These are phyloP conservation scores for Pterocarpus macrocarpus DNA, from an alignment of 306 rosid species.

Conservation along the genomic window DNA sequence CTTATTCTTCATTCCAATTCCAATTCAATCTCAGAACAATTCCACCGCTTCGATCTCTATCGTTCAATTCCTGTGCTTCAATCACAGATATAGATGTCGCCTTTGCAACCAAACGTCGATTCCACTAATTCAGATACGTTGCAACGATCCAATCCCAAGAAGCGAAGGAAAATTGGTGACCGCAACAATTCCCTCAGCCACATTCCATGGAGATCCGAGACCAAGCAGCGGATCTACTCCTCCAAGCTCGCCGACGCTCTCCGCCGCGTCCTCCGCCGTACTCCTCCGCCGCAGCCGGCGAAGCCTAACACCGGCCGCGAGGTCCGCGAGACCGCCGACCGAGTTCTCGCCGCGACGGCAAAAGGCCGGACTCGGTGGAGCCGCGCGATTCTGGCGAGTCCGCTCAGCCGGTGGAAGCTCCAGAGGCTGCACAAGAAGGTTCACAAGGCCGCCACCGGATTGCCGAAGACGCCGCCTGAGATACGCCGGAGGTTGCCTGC, in stretches of 20 bases:
- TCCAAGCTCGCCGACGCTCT: slow-evolving; percentile 67
- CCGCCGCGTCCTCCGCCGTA: slow-evolving; percentile 50
- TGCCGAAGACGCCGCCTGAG: slow-evolving; percentile 53
- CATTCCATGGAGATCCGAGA: slow-evolving; percentile 69
- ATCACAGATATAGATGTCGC: slow-evolving; percentile 42
- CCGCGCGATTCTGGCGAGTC: slow-evolving; percentile 71
- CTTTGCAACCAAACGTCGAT: slow-evolving; percentile 40
- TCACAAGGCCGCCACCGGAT: slow-evolving; percentile 38
- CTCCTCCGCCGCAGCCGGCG: slow-evolving; percentile 11
- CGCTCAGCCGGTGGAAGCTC: slow-evolving; percentile 50
- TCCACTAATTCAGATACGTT: slow-evolving; percentile 17
- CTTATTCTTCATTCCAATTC: neutral
- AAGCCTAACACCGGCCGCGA: slow-evolving; percentile 2
- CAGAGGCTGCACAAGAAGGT: slow-evolving; percentile 51
- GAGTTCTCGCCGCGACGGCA: slow-evolving; percentile 72
- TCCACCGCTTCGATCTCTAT: neutral
- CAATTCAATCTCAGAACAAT: neutral
- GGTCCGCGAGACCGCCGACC: slow-evolving; percentile 66
- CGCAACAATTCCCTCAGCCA: neutral
- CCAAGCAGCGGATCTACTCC: slow-evolving; percentile 68
- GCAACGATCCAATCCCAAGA: slow-evolving; percentile 52
- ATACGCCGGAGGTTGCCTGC: slow-evolving; percentile 48
- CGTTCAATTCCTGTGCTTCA: neutral
- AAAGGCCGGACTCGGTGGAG: slow-evolving; percentile 82
- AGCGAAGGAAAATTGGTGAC: slow-evolving; percentile 53